Conservation (phyloP, 352 stramenopile species). For the Pythium phragmiticola region DNA sequence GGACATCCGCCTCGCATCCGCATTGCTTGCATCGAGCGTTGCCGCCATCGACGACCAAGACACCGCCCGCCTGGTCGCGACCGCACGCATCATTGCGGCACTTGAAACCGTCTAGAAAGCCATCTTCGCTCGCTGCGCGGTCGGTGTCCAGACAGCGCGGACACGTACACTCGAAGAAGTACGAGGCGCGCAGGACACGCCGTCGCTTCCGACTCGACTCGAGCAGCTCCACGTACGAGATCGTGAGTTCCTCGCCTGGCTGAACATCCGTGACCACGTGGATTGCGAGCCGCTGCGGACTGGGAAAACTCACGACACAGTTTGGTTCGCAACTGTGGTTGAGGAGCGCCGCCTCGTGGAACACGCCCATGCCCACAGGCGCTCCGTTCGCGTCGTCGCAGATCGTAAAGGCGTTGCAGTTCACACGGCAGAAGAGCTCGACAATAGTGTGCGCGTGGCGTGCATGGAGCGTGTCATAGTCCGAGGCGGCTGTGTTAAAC, state of each 20-base stretch:
- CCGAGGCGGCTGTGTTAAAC: conserved; percentile 18
- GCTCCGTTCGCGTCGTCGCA: conserved; percentile 38
- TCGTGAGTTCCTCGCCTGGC: conserved; percentile 56
- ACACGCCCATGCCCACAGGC: conserved; percentile 64
- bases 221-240: conserved; percentile 74
- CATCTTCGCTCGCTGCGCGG: conserved; percentile 4
- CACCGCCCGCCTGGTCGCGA: neutral
- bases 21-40: conserved; percentile 13
- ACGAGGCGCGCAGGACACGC: conserved; percentile 43
- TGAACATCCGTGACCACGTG: conserved; percentile 43
- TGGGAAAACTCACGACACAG: conserved; percentile 65
- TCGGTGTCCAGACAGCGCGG: conserved; percentile 10
- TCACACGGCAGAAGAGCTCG: conserved; percentile 64
- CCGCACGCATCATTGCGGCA: conserved; percentile 12
- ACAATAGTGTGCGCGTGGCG: conserved; percentile 37
- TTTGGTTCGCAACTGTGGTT: conserved; percentile 80
- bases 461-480: conserved; percentile 33
- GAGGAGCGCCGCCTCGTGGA: conserved; percentile 57
- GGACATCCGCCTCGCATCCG: neutral
- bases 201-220: conserved; percentile 40
- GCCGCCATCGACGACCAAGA: conserved; percentile 8
- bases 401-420: conserved; percentile 83
- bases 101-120: conserved; percentile 20
- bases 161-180: conserved; percentile 73
- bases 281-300: conserved; percentile 42